Conservation (phyloP, 2,329 filamentous ascomycete species). For the Aspergillus novofumigatus region DNA sequence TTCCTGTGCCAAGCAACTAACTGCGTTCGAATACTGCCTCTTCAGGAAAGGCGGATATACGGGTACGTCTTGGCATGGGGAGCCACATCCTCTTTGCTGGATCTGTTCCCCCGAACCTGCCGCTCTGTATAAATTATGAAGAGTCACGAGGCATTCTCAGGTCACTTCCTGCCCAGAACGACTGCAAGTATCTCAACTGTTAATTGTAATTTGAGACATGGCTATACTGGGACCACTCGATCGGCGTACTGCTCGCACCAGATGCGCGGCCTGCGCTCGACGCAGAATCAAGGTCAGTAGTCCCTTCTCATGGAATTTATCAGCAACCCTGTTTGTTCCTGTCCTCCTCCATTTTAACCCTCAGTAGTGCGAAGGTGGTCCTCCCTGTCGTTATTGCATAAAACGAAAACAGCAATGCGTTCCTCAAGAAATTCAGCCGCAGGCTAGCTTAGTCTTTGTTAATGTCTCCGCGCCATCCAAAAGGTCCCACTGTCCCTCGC, state of each 20-base stretch:
- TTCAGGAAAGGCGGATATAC: neutral
- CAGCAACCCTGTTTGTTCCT: too few species aligned
- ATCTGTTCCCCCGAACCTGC: too few species aligned
- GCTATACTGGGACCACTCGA: neutral
- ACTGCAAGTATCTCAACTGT: too few species aligned
- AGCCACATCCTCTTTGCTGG: too few species aligned
- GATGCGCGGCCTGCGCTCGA: neutral
- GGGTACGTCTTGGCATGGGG: neutral
- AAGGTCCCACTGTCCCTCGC: neutral
- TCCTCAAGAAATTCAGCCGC: neutral
- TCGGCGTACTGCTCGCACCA: neutral
- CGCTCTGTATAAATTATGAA: neutral
- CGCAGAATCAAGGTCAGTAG: neutral
- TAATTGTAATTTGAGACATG: too few species aligned
- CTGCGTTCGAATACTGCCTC: neutral
- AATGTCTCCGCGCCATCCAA: neutral
- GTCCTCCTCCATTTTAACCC: neutral
- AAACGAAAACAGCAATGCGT: neutral
- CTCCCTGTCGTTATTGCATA: neutral
- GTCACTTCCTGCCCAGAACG: neutral
- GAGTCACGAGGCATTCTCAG: too few species aligned
- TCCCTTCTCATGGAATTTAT: neutral
- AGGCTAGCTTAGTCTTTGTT: neutral
- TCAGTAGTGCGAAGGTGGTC: neutral
- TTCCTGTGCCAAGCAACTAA: neutral